Conservation (phyloP, 2,329 filamentous ascomycete genomes). For the Ceratocystis albifundus region DNA sequence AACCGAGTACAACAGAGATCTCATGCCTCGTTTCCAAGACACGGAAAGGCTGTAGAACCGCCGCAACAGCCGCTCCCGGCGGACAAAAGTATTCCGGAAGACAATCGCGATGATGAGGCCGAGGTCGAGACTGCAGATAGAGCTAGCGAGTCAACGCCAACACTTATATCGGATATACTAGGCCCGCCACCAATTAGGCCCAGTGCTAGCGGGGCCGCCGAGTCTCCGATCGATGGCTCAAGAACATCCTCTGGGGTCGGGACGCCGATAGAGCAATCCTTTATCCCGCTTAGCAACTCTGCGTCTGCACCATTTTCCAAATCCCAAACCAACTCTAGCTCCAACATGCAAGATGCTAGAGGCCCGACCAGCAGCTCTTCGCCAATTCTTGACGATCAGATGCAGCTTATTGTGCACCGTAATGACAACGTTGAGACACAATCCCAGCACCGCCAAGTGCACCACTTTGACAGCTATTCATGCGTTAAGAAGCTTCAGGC, state of each 20-base stretch:
- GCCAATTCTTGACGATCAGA: background rate
- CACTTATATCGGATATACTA: slow-evolving; percentile 11
- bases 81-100: background rate
- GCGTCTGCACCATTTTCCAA: background rate
- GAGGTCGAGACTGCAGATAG: background rate
- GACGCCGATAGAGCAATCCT: background rate
- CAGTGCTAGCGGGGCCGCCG: background rate
- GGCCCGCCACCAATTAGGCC: background rate
- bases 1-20: background rate
- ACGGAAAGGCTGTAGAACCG: slow-evolving; percentile 24
- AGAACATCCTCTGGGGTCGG: background rate
- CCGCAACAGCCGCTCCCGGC: background rate
- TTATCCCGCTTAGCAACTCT: background rate
- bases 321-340: background rate
- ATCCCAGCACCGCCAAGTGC: slow-evolving; percentile 46
- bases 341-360: background rate
- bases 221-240: background rate
- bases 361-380: background rate
- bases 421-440: background rate
- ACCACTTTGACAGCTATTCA: slow-evolving; percentile 92
- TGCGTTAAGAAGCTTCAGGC: slow-evolving; percentile 68
- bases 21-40: slow-evolving; percentile 20
- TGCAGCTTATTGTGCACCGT: slow-evolving; percentile 15
- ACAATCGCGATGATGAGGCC: background rate
- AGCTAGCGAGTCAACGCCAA: background rate